phyloP scores from a whole-genome alignment of 805 yeast species.

The Lachancea kluyveri region DNA sequence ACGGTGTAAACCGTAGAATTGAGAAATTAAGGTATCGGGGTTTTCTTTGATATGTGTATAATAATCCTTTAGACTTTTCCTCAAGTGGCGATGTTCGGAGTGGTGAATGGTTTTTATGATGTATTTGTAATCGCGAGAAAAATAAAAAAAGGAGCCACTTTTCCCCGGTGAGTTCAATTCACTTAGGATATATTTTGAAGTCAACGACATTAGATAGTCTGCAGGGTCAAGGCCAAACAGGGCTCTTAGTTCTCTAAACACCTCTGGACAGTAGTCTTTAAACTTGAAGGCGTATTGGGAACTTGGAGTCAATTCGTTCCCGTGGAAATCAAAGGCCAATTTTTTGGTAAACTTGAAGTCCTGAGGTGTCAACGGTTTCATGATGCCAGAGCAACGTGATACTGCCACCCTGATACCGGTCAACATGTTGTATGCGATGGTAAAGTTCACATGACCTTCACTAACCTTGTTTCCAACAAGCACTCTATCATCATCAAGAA shows the following conservation, averaged over 20 bases:
- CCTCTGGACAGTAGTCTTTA: constrained; percentile 93
- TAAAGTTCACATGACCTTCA: constrained; percentile 91
- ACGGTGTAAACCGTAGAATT: constrained; percentile 92
- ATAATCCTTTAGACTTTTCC: constrained; percentile 68
- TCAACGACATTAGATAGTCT: constrained; percentile 85
- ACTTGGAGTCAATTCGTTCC: constrained; percentile 86
- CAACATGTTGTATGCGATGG: constrained; percentile 93
- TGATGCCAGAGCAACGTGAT: constrained; percentile 81
- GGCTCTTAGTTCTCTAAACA: constrained; percentile 76
- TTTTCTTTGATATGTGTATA: constrained; percentile 72
- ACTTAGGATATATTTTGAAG: constrained; percentile 86
- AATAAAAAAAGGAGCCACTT: constrained; percentile 93
- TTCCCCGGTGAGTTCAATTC: constrained; percentile 96
- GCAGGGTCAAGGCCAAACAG: constrained; percentile 90
- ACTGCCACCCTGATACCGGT: constrained; percentile 96
- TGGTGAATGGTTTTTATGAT: constrained; percentile 95
- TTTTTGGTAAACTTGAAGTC: constrained; percentile 75
- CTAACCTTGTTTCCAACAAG: constrained; percentile 74
- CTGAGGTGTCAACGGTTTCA: constrained; percentile 57
- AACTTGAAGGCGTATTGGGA: constrained; percentile 94
- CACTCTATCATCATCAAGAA: constrained; percentile 44
- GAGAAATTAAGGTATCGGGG: constrained; percentile 88
- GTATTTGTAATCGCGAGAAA: constrained; percentile 86
- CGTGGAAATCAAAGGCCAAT: constrained; percentile 78
- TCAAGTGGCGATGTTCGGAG: constrained; percentile 79